Evolutionary conservation across 1,139 yeast genomes (phyloP).

Genomic region (Lodderomyces margitis): DNA sequence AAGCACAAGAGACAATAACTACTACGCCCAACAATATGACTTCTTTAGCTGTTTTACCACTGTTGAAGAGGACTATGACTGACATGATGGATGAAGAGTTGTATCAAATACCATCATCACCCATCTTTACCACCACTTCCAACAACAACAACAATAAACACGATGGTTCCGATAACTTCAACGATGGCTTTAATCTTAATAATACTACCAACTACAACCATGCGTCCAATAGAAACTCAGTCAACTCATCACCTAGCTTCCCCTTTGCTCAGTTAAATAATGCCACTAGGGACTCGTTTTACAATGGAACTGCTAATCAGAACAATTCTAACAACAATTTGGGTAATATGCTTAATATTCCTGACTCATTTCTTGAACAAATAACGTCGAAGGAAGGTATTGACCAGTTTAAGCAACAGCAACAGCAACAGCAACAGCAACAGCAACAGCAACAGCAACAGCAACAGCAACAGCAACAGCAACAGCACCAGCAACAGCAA

Average conservation of each 20-base stretch:
- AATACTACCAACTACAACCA: conserved; percentile 3
- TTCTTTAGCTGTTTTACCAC: conserved; percentile 46
- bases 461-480: conserved; percentile 7
- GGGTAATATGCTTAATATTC: conserved; percentile 30
- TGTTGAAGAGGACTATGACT: conserved; percentile 52
- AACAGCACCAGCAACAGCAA: conserved; percentile 13
- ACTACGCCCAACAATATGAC: conserved; percentile 29
- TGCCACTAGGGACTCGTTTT: background rate
- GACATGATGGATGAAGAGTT: conserved; percentile 68
- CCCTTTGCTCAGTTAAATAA: conserved; percentile 12
- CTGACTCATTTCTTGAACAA: conserved; percentile 33
- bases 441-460: conserved; percentile 13
- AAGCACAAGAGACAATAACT: background rate
- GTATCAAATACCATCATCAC: conserved; percentile 44
- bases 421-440: conserved; percentile 9
- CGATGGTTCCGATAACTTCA: background rate
- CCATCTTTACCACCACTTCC: conserved; percentile 11
- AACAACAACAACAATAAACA: conserved; percentile 2
- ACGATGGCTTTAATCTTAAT: conserved; percentile 3
- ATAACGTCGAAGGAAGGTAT: conserved; percentile 13
- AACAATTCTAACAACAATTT: conserved; percentile 14
- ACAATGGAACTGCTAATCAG: background rate
- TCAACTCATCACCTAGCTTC: conserved; percentile 20
- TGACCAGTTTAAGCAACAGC: conserved; percentile 13
- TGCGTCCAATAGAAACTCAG: conserved; percentile 13